Evolutionary conservation across 2,329 filamentous ascomycete genomes (phyloP).

Genomic region (Metarhizium robertsii): DNA sequence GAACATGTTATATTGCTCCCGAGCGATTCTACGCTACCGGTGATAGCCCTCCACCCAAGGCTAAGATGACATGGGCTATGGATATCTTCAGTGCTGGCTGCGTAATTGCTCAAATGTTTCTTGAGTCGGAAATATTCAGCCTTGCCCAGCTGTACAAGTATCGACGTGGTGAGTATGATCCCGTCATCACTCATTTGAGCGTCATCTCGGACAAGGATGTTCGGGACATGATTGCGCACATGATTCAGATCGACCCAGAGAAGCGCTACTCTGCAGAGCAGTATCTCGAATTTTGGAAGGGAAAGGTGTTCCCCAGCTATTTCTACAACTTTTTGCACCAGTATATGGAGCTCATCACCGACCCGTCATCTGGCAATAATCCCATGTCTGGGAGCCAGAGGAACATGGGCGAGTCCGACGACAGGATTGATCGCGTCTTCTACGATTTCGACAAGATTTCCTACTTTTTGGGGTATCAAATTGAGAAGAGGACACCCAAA

Average conservation of each 20-base stretch:
- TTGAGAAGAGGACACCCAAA: constrained; percentile 30
- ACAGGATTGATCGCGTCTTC: constrained; percentile 87
- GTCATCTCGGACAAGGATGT: constrained; percentile 84
- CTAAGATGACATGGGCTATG: constrained; percentile 81
- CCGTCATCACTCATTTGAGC: constrained; percentile 66
- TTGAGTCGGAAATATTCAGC: constrained; percentile 96
- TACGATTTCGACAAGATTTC: constrained; percentile 97
- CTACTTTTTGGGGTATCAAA: constrained; percentile 75
- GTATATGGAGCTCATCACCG: constrained; percentile 93
- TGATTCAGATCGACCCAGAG: constrained; percentile 92
- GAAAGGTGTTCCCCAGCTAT: constrained; percentile 88
- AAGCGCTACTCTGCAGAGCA: constrained; percentile 89
- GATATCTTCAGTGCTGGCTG: constrained; percentile 96
- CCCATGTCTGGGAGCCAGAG: constrained; percentile 55
- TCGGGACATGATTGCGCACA: constrained; percentile 81
- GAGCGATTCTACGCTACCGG: constrained; percentile 76
- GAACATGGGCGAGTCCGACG: constrained; percentile 80
- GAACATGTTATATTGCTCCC: constrained; percentile 91
- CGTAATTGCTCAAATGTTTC: constrained; percentile 91
- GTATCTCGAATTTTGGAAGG: constrained; percentile 85
- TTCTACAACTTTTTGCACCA: constrained; percentile 97
- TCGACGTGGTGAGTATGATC: constrained; percentile 84
- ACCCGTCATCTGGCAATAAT: constrained; percentile 71
- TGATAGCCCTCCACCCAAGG: constrained; percentile 49
- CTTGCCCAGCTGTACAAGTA: constrained; percentile 94